A percentile compares a stretch with the other conserved stretches of the same genome.
These are phyloP conservation scores for Penicillium coffeae DNA, from an alignment of 495 filamentous ascomycete genomes.

Conservation along the genomic window DNA sequence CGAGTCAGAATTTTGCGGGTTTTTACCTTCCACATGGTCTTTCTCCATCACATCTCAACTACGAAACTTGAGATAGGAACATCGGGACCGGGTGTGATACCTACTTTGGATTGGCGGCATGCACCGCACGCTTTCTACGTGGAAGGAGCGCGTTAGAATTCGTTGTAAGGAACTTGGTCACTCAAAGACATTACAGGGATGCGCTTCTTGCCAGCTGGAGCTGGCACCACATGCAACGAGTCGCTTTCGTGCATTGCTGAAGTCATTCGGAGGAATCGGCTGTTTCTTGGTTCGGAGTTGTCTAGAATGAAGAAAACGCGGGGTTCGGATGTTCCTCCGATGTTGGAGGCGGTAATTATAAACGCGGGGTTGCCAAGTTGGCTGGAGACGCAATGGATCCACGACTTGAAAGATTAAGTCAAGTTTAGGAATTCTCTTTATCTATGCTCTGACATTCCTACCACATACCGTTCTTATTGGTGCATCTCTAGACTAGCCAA, in stretches of 20 bases:
- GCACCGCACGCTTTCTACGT: conserved; percentile 36
- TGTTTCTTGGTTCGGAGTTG: not conserved
- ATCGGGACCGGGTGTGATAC: not conserved
- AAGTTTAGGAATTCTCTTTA: no score
- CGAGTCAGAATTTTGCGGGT: no score
- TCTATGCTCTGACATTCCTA: no score
- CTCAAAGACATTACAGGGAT: conserved; percentile 34
- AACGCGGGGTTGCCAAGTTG: no score
- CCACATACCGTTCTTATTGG: no score
- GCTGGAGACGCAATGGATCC: no score
- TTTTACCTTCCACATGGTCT: conserved; percentile 34
- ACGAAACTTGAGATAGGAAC: not conserved
- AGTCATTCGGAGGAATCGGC: not conserved
- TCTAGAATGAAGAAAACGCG: conserved; percentile 16
- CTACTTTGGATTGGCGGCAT: conserved; percentile 37
- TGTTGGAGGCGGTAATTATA: no score
- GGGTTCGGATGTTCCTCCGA: conserved; percentile 27
- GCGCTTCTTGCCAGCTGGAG: conserved; percentile 33
- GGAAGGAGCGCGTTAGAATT: not conserved
- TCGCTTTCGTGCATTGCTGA: conserved; percentile 24
- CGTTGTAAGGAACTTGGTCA: not conserved
- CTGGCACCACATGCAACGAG: conserved; percentile 21
- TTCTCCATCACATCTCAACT: conserved; percentile 41
- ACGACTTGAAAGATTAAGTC: no score
- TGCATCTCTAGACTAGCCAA: no score